Conservation (phyloP, 108 stramenopile species). For the Stephanodiscus triporus region DNA sequence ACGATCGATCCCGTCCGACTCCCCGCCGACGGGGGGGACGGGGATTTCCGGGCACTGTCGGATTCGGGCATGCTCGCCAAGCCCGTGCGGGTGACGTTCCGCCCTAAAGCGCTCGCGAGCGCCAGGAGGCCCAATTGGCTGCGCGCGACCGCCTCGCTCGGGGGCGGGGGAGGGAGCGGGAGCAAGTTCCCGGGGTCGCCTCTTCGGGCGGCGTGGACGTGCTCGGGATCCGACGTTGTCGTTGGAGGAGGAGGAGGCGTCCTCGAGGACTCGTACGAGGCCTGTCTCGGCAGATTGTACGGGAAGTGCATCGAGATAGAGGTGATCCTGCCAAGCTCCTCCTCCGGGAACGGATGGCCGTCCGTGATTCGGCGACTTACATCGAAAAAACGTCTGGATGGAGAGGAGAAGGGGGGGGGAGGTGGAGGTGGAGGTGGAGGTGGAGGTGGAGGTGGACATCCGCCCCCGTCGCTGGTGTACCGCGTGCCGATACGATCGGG, state of each 20-base stretch:
- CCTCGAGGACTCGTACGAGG: conserved; percentile 44
- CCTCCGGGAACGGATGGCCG: too few relatives aligned
- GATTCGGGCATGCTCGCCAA: conserved; percentile 9
- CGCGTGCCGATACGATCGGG: conserved; percentile 62
- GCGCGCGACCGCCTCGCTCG: conserved; percentile 40
- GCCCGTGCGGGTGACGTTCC: conserved; percentile 37
- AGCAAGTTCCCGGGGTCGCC: conserved; percentile 2
- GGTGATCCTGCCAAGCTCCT: conserved; percentile 22
- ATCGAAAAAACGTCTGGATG: too few relatives aligned
- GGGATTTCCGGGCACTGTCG: neutral
- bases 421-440: neutral
- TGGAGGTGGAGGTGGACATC: conserved; percentile 19
- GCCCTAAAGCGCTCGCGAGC: conserved; percentile 35
- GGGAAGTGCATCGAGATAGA: conserved; percentile 53
- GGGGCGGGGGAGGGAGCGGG: neutral
- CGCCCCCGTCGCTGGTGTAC: conserved; percentile 66
- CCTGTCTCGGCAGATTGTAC: conserved; percentile 42
- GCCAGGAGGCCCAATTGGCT: conserved; percentile 50
- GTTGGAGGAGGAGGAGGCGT: conserved; percentile 28
- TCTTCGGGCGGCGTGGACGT: conserved; percentile 51
- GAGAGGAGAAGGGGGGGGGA: neutral
- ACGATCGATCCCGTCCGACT: conserved; percentile 27
- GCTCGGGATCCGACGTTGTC: conserved; percentile 18
- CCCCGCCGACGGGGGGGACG: neutral
- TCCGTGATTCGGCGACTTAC: too few relatives aligned